A percentile compares a stretch with the other conserved stretches of the same genome.
These are phyloP conservation scores for Aspergillus heteromorphus DNA, from an alignment of 495 filamentous ascomycete species.

Conservation along the genomic window DNA sequence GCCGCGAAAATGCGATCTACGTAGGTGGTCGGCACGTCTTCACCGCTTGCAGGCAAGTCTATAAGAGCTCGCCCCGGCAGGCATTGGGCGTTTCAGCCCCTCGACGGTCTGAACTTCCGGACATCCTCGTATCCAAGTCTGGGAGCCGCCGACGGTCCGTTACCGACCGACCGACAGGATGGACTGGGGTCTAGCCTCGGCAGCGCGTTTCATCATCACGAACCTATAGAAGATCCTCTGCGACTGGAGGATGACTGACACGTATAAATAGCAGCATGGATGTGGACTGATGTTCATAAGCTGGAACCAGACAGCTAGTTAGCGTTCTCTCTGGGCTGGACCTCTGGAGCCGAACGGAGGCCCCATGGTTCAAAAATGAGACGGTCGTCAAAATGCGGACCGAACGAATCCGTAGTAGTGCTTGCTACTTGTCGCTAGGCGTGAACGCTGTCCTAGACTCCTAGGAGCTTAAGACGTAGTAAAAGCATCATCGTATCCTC, in stretches of 20 bases:
- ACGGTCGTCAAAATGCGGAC: neutral
- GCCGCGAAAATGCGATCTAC: neutral
- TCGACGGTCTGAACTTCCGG: constrained; percentile 1
- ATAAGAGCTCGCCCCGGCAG: neutral
- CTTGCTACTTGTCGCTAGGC: neutral
- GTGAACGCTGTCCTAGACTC: neutral
- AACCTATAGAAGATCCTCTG: neutral
- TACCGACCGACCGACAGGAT: neutral
- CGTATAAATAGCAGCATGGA: neutral
- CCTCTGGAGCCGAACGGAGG: no score
- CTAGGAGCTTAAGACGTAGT: neutral
- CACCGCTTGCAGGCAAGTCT: neutral
- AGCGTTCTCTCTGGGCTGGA: neutral
- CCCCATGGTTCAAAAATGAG: neutral
- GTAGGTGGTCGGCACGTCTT: neutral
- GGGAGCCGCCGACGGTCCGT: neutral
- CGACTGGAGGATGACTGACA: neutral
- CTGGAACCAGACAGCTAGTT: neutral
- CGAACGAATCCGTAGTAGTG: neutral
- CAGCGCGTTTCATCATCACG: neutral
- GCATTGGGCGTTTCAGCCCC: constrained; percentile 6
- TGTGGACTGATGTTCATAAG: neutral
- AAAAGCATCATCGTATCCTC: neutral
- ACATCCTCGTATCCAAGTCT: neutral
- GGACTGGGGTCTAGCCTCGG: neutral